Base-by-base conservation (phyloP, 2,329 filamentous ascomycete species). In the Samsoniella hepiali region DNA sequence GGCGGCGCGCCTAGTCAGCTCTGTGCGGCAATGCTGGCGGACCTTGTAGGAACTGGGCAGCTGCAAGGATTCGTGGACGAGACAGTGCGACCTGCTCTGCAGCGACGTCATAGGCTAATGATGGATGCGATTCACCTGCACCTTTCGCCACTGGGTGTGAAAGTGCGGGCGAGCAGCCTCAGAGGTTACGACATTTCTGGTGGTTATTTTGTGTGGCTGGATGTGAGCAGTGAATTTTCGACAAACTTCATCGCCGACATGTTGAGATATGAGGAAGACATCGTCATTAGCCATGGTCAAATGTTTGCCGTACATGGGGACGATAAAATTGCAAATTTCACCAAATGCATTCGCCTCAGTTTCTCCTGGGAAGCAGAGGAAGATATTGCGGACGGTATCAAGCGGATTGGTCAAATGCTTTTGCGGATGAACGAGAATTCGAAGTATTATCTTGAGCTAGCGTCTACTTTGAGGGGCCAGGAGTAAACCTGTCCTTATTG, bases 181-280 rank as follows among this genome's bases (percentile, higher is more conserved):
- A 69, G 73, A 1, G 73, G 77, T 63, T 74, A 78, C 36, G 73
- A 78, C 3, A 74, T 88, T 3, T 89, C 88, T 32, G 93, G 93
- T 0, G 93, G 93, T 0, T 97, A 93, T 72, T 97, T 96, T 73
- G 79, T 96, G 53, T 97, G 92, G 92, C 74, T 96, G 36, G 82
- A 80, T 1, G 74, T 96, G 5, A 87, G 88, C 0, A 66, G 73
- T 1, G 73, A 66, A 62, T 50, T 78, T 3, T 76, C 89, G 62
- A 78, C 81, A 11, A 85, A 76, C 38, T 79, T 82, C 7, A 78
- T 92, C 40, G 84, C 84, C 7, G 76, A 81, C 68, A 78, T 79
- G 45, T 88, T 88, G 17, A 77, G 82, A 70, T 75, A 79, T 32
- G 84, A 88, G 62, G 88, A 90, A 73, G 85, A 87, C 55, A 74